These are phyloP conservation scores for Cocos nucifera DNA, from an alignment of 176 grass and related monocot genomes.

Conservation along the genomic window DNA sequence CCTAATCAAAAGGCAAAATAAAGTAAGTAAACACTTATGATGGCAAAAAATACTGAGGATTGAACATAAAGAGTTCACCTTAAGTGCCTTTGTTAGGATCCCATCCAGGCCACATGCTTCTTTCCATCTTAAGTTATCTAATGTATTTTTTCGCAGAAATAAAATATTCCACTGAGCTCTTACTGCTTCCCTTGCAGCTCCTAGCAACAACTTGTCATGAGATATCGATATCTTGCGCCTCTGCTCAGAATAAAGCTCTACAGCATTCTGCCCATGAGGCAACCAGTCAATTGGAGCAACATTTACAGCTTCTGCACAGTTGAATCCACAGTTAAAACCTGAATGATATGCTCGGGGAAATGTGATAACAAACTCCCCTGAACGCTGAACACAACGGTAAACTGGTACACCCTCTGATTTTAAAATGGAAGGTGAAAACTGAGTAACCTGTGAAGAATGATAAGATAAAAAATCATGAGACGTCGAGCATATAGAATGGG, in stretches of 20 bases:
- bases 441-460: constrained; percentile 58
- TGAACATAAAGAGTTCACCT: constrained; percentile 36
- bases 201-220: constrained; percentile 87
- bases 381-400: constrained; percentile 67
- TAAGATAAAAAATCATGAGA: constrained; percentile 5
- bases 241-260: constrained; percentile 79
- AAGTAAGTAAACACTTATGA: constrained; percentile 15
- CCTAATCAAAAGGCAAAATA: constrained; percentile 30
- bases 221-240: constrained; percentile 66
- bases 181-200: constrained; percentile 74
- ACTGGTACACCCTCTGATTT: constrained; percentile 79
- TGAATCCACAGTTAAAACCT: constrained; percentile 94
- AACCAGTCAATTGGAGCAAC: constrained; percentile 96
- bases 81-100: constrained; percentile 55
- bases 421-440: constrained; percentile 81
- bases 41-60: constrained; percentile 4
- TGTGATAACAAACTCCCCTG: constrained; percentile 87
- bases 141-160: constrained; percentile 49
- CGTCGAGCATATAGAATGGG: too few relatives aligned
- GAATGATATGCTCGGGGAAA: constrained; percentile 88
- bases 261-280: constrained; percentile 80
- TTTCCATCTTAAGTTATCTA: constrained; percentile 69
- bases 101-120: constrained; percentile 54
- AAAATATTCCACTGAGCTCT: constrained; percentile 74
- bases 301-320: constrained; percentile 97